Evolutionary conservation across 306 rosid genomes (phyloP).

Genomic region (Vicia sativa): DNA sequence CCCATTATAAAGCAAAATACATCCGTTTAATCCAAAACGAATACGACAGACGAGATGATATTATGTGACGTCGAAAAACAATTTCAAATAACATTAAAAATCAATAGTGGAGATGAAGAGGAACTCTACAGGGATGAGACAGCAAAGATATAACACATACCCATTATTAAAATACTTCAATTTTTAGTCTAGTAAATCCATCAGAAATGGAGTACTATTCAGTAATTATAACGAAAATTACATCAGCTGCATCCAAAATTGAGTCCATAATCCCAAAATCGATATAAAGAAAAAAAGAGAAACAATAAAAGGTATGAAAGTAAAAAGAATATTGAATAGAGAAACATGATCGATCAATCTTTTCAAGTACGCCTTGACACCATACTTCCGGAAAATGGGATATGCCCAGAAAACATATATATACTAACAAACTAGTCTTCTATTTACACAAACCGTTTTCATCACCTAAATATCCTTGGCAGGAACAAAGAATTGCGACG

Average conservation of each 20-base stretch:
- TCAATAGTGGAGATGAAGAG: background rate
- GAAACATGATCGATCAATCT: conserved; percentile 40
- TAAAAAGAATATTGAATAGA: conserved; percentile 48
- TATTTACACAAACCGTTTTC: conserved; percentile 71
- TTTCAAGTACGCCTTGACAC: conserved; percentile 41
- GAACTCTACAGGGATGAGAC: background rate
- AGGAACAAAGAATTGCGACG: conserved; percentile 49
- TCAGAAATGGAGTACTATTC: conserved; percentile 18
- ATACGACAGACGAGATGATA: background rate
- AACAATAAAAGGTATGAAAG: conserved; percentile 24
- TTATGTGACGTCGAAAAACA: background rate
- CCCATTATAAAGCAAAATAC: background rate
- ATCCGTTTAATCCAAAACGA: background rate
- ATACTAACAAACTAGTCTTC: conserved; percentile 55
- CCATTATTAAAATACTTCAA: conserved; percentile 14
- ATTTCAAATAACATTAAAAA: background rate
- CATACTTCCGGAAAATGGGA: conserved; percentile 25
- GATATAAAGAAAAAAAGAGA: background rate
- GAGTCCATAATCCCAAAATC: conserved; percentile 32
- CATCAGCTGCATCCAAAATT: conserved; percentile 36
- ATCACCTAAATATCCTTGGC: conserved; percentile 51
- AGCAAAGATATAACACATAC: background rate
- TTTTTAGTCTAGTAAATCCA: conserved; percentile 27
- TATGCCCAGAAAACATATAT: conserved; percentile 46
- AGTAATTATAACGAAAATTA: conserved; percentile 37